Evolutionary conservation across 805 yeast genomes (phyloP), one percentile per base, ranked within the genome.

Genomic region (Candida maltosa): DNA sequence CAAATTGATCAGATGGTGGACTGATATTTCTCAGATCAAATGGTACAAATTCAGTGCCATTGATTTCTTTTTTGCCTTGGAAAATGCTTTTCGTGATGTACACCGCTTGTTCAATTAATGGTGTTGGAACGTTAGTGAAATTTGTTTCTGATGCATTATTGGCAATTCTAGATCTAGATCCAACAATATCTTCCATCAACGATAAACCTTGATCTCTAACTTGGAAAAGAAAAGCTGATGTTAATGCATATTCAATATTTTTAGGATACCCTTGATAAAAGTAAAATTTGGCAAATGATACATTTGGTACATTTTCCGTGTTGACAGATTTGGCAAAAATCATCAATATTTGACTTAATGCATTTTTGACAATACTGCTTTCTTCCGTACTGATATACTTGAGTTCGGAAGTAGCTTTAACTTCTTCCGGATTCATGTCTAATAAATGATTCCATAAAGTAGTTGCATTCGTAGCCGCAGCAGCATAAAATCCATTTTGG

Each of bases 401-500:
- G 14, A 65, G 42, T 6, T 29, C 58, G 47, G 23, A 54, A 32
- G 31, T 59, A 28, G 36, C 56, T 43, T 23, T 48, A 14, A 41
- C 45, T 25, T 32, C 41, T 9, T 22, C 43, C 25, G 24, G 49
- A 34, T 11, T 46, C 45, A 18, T 41, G 35, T 18, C 32, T 9
- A 39, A 49, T 26, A 42, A 46, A 36, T 15, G 39, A 14, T 20
- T 40, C 55, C 47, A 69, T 27, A 35, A 42, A 8, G 19, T 9
- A 10, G 21, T 20, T 29, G 46, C 58, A 46, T 26, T 41, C 4
- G 58, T 53, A 26, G 55, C 56, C 29, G 70, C 48, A 4, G 43
- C 46, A 3, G 55, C 47, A 37, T 69, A 70, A 4, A 80, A 79
- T 6, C 72, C 75, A 27, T 60, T 50, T 46, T 79, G 80, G 37